Evolutionary conservation across 441 rosid genomes (phyloP).

Genomic region (Eutrema salsugineum): DNA sequence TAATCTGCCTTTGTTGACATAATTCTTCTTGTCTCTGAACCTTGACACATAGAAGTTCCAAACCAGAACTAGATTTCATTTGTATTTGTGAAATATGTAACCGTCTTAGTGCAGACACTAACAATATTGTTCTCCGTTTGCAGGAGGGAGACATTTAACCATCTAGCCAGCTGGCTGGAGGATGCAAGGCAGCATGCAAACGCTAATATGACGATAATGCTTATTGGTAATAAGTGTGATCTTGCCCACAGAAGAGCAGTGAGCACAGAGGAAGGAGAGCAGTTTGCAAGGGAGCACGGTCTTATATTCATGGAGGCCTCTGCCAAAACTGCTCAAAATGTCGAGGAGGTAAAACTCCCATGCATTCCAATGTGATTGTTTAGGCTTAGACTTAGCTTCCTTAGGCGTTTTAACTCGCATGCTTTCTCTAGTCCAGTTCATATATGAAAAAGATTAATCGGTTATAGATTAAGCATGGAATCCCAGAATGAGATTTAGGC

Average conservation of each 20-base stretch:
- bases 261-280: conserved; percentile 93
- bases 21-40: background rate
- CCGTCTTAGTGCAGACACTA: background rate
- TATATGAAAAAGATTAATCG: background rate
- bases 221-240: conserved; percentile 93
- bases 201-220: conserved; percentile 98
- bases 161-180: conserved; percentile 97
- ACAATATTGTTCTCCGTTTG: background rate
- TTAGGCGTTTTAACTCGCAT: background rate
- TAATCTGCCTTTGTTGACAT: background rate
- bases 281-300: conserved; percentile 95
- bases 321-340: conserved; percentile 98
- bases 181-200: conserved; percentile 99
- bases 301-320: conserved; percentile 99
- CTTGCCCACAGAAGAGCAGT: conserved; percentile 98
- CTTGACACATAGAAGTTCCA: background rate
- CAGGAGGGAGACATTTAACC: conserved; percentile 98
- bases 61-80: background rate
- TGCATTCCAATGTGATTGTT: background rate
- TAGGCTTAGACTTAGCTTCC: background rate
- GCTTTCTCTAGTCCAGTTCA: background rate
- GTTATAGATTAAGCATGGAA: background rate
- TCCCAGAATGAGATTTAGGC: background rate
- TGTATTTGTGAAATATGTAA: background rate
- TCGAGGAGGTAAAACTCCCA: conserved; percentile 62